These are phyloP conservation scores for Trichoderma erinaceum DNA, from an alignment of 495 filamentous ascomycete genomes.

Conservation along the genomic window DNA sequence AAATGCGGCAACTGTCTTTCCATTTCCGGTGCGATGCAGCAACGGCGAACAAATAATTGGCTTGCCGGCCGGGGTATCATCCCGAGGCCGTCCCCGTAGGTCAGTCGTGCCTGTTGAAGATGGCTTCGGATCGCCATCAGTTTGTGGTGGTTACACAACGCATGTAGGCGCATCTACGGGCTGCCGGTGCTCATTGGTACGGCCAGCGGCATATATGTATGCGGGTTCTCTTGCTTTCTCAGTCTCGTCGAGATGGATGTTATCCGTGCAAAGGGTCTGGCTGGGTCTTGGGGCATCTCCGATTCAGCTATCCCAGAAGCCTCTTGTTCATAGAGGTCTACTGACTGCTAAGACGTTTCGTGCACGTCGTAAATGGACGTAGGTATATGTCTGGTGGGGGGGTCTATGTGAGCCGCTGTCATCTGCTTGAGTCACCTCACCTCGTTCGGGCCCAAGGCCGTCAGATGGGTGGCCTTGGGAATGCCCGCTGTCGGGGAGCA, in stretches of 20 bases:
- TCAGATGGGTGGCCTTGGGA: neutral
- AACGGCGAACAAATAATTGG: neutral
- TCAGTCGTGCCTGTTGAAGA: neutral
- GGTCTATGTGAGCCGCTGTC: neutral
- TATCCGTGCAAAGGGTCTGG: neutral
- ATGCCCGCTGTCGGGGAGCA: neutral
- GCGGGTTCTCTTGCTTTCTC: neutral
- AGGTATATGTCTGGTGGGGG: neutral
- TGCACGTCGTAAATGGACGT: neutral
- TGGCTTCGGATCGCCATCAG: constrained; percentile 1
- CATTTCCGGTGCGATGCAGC: neutral
- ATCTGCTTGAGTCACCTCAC: neutral
- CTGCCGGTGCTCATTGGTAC: neutral
- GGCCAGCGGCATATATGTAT: neutral
- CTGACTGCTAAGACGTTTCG: neutral
- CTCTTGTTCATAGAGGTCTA: too few species aligned
- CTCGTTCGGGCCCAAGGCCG: neutral
- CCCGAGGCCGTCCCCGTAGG: neutral
- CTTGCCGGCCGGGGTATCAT: neutral
- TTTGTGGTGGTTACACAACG: neutral
- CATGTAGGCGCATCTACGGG: neutral
- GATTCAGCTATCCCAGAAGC: too few species aligned
- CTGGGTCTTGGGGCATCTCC: too few species aligned
- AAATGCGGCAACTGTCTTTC: neutral
- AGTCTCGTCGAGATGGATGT: neutral